A percentile compares a stretch with the other conserved stretches of the same genome.
Evolutionary conservation across 108 stramenopile genomes (phyloP).

Genomic region (Asterionellopsis glacialis): DNA sequence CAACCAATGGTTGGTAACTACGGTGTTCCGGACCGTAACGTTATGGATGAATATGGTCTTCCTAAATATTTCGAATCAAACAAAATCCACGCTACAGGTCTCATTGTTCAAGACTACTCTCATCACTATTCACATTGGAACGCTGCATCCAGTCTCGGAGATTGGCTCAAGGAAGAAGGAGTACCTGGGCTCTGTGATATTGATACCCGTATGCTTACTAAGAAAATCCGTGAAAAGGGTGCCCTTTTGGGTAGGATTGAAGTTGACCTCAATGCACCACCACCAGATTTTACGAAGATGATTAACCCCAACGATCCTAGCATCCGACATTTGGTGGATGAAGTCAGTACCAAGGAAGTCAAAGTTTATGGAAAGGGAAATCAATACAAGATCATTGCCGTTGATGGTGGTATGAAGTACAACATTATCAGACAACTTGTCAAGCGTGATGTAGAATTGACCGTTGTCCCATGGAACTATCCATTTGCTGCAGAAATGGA

Average conservation of each 20-base stretch:
- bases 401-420: conserved; percentile 98
- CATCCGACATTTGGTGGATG: conserved; percentile 84
- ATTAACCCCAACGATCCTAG: conserved; percentile 68
- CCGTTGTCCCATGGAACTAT: conserved; percentile 93
- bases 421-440: conserved; percentile 97
- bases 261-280: conserved; percentile 50
- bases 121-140: conserved; percentile 95
- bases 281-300: conserved; percentile 51
- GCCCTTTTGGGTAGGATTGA: conserved; percentile 92
- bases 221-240: conserved; percentile 95
- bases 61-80: conserved; percentile 91
- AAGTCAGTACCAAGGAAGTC: conserved; percentile 86
- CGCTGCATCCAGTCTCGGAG: conserved; percentile 85
- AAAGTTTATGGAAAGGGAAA: conserved; percentile 90
- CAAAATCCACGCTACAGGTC: conserved; percentile 90
- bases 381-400: conserved; percentile 84
- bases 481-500: conserved; percentile 83
- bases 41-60: conserved; percentile 82
- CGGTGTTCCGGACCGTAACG: conserved; percentile 89
- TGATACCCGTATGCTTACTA: conserved; percentile 95
- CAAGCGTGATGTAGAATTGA: conserved; percentile 90
- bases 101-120: conserved; percentile 93
- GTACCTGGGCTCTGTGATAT: conserved; percentile 91
- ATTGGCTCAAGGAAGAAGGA: conserved; percentile 95
- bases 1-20: conserved; percentile 98